Conservation (phyloP, 495 filamentous ascomycete species). For the Penicillium riverlandense region DNA sequence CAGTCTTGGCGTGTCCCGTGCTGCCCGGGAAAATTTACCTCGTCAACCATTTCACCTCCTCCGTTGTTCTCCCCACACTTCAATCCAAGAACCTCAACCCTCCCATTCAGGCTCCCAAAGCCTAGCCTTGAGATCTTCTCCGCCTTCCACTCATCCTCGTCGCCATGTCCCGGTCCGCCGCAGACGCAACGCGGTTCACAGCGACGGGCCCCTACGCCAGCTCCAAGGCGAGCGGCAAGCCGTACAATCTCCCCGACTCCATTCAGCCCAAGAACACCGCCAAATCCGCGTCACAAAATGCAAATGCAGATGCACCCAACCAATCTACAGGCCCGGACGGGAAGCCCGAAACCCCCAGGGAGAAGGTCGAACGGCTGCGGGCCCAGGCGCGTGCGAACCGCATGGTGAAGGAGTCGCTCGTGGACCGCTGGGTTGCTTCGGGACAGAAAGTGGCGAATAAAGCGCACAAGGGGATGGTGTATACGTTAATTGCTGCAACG, state of each 20-base stretch:
- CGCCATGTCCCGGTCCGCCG: conserved; percentile 75
- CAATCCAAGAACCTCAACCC: no score
- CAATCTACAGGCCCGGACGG: conserved; percentile 19
- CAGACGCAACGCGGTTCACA: conserved; percentile 94
- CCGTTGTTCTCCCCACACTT: no score
- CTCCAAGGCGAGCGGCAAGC: conserved; percentile 48
- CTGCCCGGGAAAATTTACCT: conserved; percentile 31
- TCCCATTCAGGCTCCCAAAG: no score
- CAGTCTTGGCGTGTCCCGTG: conserved; percentile 17
- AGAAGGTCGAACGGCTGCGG: conserved; percentile 83
- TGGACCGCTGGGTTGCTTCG: conserved; percentile 61
- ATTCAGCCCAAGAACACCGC: conserved; percentile 16
- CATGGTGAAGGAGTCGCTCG: conserved; percentile 51
- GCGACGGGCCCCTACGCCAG: conserved; percentile 82
- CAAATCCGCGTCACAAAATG: conserved; percentile 6
- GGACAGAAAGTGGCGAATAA: conserved; percentile 73
- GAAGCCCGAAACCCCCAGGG: conserved; percentile 67
- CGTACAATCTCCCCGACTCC: conserved; percentile 32
- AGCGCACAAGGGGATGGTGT: conserved; percentile 71
- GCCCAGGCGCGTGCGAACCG: conserved; percentile 68
- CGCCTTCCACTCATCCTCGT: not conserved
- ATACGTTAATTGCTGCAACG: conserved; percentile 69
- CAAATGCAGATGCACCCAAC: conserved; percentile 13
- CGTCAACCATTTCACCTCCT: conserved; percentile 9
- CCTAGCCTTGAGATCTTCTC: no score